A percentile compares a stretch with the other conserved stretches of the same genome.
Conservation (phyloP, 352 stramenopile species). For the Globisporangium recalcitrans region DNA sequence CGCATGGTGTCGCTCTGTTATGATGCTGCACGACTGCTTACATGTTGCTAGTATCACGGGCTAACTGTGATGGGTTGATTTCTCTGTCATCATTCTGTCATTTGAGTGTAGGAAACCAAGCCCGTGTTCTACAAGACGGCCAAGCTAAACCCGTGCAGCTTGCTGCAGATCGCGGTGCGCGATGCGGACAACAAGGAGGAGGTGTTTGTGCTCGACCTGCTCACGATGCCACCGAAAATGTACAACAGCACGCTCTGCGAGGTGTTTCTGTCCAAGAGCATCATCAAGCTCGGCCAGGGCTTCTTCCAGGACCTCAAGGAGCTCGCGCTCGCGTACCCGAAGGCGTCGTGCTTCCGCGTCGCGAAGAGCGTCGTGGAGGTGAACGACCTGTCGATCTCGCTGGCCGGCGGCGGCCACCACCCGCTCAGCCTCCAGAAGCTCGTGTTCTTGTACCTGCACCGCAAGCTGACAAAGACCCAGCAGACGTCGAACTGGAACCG, state of each 20-base stretch:
- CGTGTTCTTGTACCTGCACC: slow-evolving; percentile 65
- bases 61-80: slow-evolving; percentile 17
- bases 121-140: slow-evolving; percentile 42
- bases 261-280: slow-evolving; percentile 58
- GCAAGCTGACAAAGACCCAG: slow-evolving; percentile 68
- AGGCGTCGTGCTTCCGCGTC: slow-evolving; percentile 62
- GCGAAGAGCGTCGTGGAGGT: slow-evolving; percentile 66
- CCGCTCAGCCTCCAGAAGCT: slow-evolving; percentile 74
- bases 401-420: slow-evolving; percentile 38
- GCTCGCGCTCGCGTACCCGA: slow-evolving; percentile 51
- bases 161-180: slow-evolving; percentile 66
- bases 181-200: slow-evolving; percentile 44
- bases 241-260: slow-evolving; percentile 56
- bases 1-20: not conserved
- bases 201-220: slow-evolving; percentile 71
- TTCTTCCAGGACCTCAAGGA: slow-evolving; percentile 63
- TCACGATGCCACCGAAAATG: slow-evolving; percentile 42
- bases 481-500: slow-evolving; percentile 78
- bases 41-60: no score
- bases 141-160: slow-evolving; percentile 36
- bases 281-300: slow-evolving; percentile 65
- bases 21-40: not conserved
- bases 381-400: slow-evolving; percentile 63
- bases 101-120: slow-evolving; percentile 55
- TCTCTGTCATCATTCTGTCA: not conserved